phyloP scores from a whole-genome alignment of 73 alveolate genomes.

The Tetrahymena elliotti region DNA sequence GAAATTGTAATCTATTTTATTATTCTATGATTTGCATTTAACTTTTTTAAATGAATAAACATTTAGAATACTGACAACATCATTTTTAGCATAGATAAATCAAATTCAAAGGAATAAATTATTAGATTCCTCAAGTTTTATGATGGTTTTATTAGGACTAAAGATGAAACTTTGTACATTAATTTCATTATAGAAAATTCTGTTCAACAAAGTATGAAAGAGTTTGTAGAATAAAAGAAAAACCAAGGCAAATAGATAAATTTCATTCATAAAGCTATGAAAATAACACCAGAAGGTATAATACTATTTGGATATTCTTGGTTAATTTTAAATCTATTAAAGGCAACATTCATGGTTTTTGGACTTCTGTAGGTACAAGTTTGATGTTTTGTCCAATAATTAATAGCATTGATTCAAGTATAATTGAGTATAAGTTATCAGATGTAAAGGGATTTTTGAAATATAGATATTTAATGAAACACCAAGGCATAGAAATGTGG shows the following conservation, averaged over 20 bases:
- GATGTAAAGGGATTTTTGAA: slow-evolving; percentile 21
- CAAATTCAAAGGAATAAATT: slow-evolving; percentile 17
- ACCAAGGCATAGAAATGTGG: slow-evolving; percentile 35
- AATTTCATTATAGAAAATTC: background rate
- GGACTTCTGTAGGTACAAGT: background rate
- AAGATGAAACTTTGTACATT: slow-evolving; percentile 19
- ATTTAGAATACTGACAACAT: slow-evolving; percentile 23
- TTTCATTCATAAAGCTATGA: slow-evolving; percentile 10
- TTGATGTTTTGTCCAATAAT: background rate
- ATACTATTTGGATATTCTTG: background rate
- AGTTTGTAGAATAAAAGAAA: background rate
- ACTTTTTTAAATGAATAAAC: background rate
- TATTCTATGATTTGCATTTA: background rate
- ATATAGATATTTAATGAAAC: slow-evolving; percentile 21
- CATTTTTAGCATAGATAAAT: slow-evolving; percentile 7
- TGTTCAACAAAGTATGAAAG: background rate
- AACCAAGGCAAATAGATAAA: slow-evolving; percentile 7
- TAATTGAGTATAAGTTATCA: slow-evolving; percentile 6
- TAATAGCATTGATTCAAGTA: slow-evolving; percentile 7
- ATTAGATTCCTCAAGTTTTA: slow-evolving; percentile 20
- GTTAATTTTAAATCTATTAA: background rate
- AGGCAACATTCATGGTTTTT: slow-evolving; percentile 5
- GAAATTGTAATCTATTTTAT: slow-evolving; percentile 1
- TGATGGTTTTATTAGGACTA: slow-evolving; percentile 10
- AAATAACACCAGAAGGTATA: slow-evolving; percentile 32